Conservation (phyloP, 345 rosid genomes). For the Rhodamnia argentea region DNA sequence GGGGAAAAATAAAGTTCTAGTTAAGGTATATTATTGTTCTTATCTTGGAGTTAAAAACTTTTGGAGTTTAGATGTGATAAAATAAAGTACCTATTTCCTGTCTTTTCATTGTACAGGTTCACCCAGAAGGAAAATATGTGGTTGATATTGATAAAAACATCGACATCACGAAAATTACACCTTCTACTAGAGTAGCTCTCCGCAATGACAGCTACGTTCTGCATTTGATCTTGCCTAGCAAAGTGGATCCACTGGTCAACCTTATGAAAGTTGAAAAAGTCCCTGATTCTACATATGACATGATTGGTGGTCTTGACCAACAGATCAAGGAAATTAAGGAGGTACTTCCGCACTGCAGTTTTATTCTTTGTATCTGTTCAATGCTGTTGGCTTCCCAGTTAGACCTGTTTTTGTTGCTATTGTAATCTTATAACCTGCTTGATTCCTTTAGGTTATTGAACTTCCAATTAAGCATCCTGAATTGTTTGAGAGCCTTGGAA, state of each 20-base stretch:
- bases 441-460: slow-evolving; percentile 71
- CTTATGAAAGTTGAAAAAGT: slow-evolving; percentile 99
- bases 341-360: slow-evolving; percentile 19
- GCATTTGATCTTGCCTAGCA: slow-evolving; percentile 83
- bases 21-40: slow-evolving; percentile 40
- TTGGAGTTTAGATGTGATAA: background rate
- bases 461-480: slow-evolving; percentile 98
- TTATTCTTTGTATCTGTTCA: background rate
- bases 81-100: background rate
- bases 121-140: slow-evolving; percentile 99
- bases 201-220: slow-evolving; percentile 98
- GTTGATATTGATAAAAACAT: slow-evolving; percentile 92
- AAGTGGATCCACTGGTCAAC: slow-evolving; percentile 95
- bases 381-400: background rate
- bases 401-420: background rate
- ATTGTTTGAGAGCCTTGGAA: slow-evolving; percentile 94
- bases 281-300: slow-evolving; percentile 97
- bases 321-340: slow-evolving; percentile 97
- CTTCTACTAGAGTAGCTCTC: slow-evolving; percentile 95
- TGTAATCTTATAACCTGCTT: background rate
- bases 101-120: slow-evolving; percentile 49
- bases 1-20: slow-evolving; percentile 96
- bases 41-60: background rate
- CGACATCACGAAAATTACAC: slow-evolving; percentile 86
- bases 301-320: slow-evolving; percentile 99